Evolutionary conservation across 441 rosid species (phyloP).

Genomic region (Gossypium gossypioides): DNA sequence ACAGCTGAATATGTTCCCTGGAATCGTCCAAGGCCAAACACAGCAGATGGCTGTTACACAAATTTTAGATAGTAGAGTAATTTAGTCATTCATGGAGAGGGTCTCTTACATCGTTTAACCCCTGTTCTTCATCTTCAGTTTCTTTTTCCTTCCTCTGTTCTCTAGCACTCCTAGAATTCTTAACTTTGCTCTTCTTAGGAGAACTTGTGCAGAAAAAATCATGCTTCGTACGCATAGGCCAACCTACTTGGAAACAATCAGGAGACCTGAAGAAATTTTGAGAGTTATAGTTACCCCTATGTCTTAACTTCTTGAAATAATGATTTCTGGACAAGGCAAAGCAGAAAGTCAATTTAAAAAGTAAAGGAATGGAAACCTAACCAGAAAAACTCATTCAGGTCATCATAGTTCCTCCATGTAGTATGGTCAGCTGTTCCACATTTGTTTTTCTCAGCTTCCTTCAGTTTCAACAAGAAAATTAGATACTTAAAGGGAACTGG

Average conservation of each 20-base stretch:
- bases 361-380: conserved; percentile 19
- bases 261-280: conserved; percentile 57
- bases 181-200: conserved; percentile 22
- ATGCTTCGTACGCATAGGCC: conserved; percentile 79
- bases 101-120: conserved; percentile 36
- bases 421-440: conserved; percentile 83
- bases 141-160: conserved; percentile 33
- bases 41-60: conserved; percentile 19
- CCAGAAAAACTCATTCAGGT: conserved; percentile 94
- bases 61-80: not conserved
- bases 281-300: conserved; percentile 14
- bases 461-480: conserved; percentile 25
- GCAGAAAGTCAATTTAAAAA: not conserved
- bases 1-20: conserved; percentile 21
- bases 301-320: conserved; percentile 18
- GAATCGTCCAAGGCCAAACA: conserved; percentile 29
- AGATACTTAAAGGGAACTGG: conserved; percentile 6
- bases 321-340: conserved; percentile 7
- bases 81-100: conserved; percentile 5
- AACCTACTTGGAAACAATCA: conserved; percentile 79
- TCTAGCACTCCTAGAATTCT: conserved; percentile 21
- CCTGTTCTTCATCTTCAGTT: conserved; percentile 51
- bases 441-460: conserved; percentile 83
- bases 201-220: conserved; percentile 51
- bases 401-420: conserved; percentile 97